Evolutionary conservation across 1,139 yeast species (phyloP).

Genomic region (Debaryomycetaceae sp.): DNA sequence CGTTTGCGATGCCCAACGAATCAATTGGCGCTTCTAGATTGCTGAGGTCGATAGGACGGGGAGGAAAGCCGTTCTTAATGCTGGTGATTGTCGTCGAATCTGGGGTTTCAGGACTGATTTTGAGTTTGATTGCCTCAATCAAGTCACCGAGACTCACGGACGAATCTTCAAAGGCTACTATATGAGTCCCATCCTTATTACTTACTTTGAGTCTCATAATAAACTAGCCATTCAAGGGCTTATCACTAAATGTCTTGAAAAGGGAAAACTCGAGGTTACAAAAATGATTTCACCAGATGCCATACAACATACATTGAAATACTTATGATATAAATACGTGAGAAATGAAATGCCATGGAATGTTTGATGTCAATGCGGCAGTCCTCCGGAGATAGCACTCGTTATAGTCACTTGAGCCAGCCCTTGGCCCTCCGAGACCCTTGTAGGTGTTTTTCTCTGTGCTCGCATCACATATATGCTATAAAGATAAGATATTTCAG

Average conservation of each 20-base stretch:
- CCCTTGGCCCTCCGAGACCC: neutral
- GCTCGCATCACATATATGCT: neutral
- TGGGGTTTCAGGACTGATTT: neutral
- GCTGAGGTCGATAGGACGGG: conserved; percentile 36
- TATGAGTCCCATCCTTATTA: conserved; percentile 14
- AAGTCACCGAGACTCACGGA: conserved; percentile 12
- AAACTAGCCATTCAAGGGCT: neutral
- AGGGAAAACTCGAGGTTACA: neutral
- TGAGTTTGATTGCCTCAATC: conserved; percentile 4
- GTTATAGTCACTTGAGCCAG: too few species aligned
- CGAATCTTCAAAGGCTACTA: conserved; percentile 12
- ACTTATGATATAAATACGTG: neutral
- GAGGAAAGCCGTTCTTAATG: conserved; percentile 62
- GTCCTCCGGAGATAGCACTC: too few species aligned
- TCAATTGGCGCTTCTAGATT: conserved; percentile 18
- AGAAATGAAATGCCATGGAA: neutral
- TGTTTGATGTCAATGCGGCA: neutral
- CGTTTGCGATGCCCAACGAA: conserved; percentile 47
- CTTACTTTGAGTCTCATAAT: conserved; percentile 24
- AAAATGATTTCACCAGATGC: neutral
- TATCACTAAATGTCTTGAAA: too few species aligned
- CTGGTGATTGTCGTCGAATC: neutral
- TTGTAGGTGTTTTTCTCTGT: neutral
- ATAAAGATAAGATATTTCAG: too few species aligned
- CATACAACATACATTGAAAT: neutral